phyloP scores from a whole-genome alignment of 2,329 filamentous ascomycete genomes.

The Neocatenulostroma microsporum region DNA sequence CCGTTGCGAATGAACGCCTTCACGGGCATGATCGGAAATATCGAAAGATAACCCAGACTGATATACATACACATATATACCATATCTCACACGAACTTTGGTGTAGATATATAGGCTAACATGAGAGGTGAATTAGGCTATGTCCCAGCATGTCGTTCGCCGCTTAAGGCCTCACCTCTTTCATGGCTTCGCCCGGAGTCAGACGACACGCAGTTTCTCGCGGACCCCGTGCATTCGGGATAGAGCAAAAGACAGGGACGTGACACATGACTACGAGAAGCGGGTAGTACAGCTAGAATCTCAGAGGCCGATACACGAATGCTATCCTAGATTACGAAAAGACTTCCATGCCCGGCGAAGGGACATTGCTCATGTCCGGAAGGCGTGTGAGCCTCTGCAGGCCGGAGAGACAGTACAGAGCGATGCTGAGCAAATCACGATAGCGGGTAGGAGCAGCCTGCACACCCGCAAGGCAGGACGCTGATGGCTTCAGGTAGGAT shows the following conservation, averaged over 20 bases:
- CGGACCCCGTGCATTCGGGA: constrained; percentile 3
- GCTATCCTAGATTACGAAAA: constrained; percentile 46
- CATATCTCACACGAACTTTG: constrained; percentile 18
- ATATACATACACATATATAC: constrained; percentile 10
- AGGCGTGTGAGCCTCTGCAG: constrained; percentile 27
- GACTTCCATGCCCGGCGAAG: constrained; percentile 13
- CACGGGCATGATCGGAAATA: constrained; percentile 46
- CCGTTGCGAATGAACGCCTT: constrained; percentile 59
- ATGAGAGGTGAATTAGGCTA: constrained; percentile 6
- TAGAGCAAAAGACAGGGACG: constrained; percentile 8
- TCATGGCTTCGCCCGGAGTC: constrained; percentile 29
- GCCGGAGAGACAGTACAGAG: constrained; percentile 6
- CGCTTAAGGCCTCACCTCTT: constrained; percentile 49
- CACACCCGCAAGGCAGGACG: not conserved
- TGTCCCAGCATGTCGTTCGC: constrained; percentile 39
- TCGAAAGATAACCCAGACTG: constrained; percentile 32
- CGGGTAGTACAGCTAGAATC: constrained; percentile 49
- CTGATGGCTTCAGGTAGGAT: constrained; percentile 56
- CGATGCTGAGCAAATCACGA: not conserved
- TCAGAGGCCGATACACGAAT: constrained; percentile 42
- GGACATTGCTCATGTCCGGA: constrained; percentile 13
- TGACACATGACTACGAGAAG: constrained; percentile 37
- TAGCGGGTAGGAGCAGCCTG: constrained; percentile 6
- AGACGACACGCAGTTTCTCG: constrained; percentile 46
- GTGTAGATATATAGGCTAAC: constrained; percentile 25